These are phyloP conservation scores for Collariella sp. DNA, from an alignment of 495 filamentous ascomycete species.

Conservation along the genomic window DNA sequence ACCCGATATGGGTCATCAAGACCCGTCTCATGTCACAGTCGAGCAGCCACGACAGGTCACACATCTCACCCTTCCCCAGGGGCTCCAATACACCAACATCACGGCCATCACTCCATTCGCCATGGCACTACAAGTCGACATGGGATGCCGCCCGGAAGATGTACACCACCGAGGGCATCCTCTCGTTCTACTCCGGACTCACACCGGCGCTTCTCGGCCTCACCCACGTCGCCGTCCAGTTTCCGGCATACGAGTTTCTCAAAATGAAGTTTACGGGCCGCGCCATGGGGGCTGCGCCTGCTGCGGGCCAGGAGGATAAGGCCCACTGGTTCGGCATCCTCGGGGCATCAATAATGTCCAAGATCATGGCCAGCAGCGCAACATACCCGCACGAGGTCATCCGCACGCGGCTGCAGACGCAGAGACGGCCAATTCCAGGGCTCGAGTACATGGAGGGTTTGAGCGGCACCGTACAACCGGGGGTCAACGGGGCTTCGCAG, in stretches of 20 bases:
- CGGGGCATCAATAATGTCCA: conserved; percentile 85
- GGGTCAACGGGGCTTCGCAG: not conserved
- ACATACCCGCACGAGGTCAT: conserved; percentile 98
- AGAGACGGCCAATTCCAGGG: conserved; percentile 53
- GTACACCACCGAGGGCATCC: conserved; percentile 79
- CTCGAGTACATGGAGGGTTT: conserved; percentile 58
- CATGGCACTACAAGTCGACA: conserved; percentile 85
- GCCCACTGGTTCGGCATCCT: conserved; percentile 59
- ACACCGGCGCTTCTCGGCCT: conserved; percentile 86
- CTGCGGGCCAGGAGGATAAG: conserved; percentile 27
- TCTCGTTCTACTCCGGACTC: conserved; percentile 92
- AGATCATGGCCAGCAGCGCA: conserved; percentile 85
- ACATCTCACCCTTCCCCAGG: conserved; percentile 36
- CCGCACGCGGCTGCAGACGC: conserved; percentile 81
- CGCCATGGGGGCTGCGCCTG: conserved; percentile 60
- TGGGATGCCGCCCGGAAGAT: conserved; percentile 89
- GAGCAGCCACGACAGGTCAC: conserved; percentile 25
- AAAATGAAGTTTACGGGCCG: conserved; percentile 85
- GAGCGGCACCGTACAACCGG: conserved; percentile 25
- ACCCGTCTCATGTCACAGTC: conserved; percentile 93
- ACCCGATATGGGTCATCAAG: conserved; percentile 99
- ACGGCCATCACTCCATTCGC: conserved; percentile 45
- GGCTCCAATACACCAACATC: conserved; percentile 41
- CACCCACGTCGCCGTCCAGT: conserved; percentile 95
- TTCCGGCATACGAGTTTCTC: conserved; percentile 89